Conservation (phyloP, 768 basidiomycete species). For the Pholiota molesta region DNA sequence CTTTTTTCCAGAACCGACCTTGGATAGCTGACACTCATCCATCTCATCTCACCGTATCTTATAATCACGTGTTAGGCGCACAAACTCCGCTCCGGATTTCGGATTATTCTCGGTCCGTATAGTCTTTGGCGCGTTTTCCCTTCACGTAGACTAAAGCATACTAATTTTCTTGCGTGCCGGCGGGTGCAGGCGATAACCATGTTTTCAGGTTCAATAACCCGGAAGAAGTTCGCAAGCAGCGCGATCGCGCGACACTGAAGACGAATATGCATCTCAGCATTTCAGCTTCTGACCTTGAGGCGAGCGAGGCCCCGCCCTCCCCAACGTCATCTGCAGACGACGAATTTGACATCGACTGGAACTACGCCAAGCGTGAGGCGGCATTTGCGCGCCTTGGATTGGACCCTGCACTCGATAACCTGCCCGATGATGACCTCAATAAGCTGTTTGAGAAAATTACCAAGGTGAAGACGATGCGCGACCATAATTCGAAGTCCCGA, state of each 20-base stretch:
- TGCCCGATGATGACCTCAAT: conserved; percentile 94
- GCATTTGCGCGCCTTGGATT: conserved; percentile 84
- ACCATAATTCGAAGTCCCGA: conserved; percentile 76
- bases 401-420: conserved; percentile 87
- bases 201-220: conserved; percentile 98
- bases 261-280: conserved; percentile 69
- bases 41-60: neutral
- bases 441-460: conserved; percentile 94
- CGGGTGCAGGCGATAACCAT: conserved; percentile 80
- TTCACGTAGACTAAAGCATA: neutral
- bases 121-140: conserved; percentile 14
- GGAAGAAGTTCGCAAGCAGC: conserved; percentile 89
- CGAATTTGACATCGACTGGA: conserved; percentile 87
- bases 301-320: conserved; percentile 63
- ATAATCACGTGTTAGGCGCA: conserved; percentile 51
- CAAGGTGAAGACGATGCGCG: conserved; percentile 86
- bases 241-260: conserved; percentile 77
- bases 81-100: conserved; percentile 91
- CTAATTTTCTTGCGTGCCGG: conserved; percentile 1
- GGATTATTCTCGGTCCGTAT: conserved; percentile 87
- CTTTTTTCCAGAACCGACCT: conserved; percentile 7
- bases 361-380: conserved; percentile 94
- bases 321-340: conserved; percentile 70
- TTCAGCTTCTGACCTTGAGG: conserved; percentile 69
- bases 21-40: neutral